Conservation (phyloP, 225 moss, liverwort and hornwort species). For the Marchantia paleacea region DNA sequence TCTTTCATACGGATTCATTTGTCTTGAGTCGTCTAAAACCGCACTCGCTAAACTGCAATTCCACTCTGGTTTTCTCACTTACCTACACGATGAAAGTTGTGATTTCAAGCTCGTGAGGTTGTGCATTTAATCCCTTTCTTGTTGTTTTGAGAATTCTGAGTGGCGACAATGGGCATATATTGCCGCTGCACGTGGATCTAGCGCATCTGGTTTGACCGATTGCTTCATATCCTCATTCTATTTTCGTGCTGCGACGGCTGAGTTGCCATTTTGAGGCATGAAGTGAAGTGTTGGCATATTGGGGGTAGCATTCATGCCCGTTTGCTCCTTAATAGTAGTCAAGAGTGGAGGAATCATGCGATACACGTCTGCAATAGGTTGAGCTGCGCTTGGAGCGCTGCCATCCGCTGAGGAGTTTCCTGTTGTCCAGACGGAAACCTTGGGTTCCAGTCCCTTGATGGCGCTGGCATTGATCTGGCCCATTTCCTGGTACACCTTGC, state of each 20-base stretch:
- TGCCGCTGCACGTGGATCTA: too few relatives aligned
- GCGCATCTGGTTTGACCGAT: neutral
- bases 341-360: slow-evolving; percentile 54
- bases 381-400: slow-evolving; percentile 17
- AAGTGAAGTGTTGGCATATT: slow-evolving; percentile 15
- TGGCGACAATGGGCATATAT: too few relatives aligned
- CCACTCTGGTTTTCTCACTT: too few relatives aligned
- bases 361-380: slow-evolving; percentile 45
- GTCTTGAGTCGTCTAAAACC: too few relatives aligned
- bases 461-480: slow-evolving; percentile 53
- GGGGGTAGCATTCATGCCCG: slow-evolving; percentile 22
- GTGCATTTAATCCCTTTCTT: too few relatives aligned
- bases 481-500: slow-evolving; percentile 55
- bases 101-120: too few relatives aligned
- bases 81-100: too few relatives aligned
- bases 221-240: neutral
- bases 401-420: slow-evolving; percentile 29
- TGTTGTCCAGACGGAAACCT: slow-evolving; percentile 58
- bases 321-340: slow-evolving; percentile 58
- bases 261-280: slow-evolving; percentile 1
- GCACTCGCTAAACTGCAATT: too few relatives aligned
- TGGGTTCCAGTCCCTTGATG: slow-evolving; percentile 48
- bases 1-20: too few relatives aligned
- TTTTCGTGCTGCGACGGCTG: neutral
- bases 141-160: too few relatives aligned